Evolutionary conservation across 2,329 filamentous ascomycete species (phyloP).

Genomic region (Scleromitrula shiraiana): DNA sequence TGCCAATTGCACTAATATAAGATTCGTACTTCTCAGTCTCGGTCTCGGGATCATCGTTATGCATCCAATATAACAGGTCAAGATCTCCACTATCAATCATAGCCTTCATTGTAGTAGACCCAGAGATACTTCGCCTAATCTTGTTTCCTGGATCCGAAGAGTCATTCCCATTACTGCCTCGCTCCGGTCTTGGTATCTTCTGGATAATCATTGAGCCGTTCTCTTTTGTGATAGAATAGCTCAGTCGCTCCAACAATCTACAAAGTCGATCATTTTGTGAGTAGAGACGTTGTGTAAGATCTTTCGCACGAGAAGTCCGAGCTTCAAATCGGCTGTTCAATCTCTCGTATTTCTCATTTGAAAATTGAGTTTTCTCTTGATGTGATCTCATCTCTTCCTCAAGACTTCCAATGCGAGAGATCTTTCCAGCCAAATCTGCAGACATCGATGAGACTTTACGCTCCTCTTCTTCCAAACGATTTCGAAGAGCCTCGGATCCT

Average conservation of each 20-base stretch:
- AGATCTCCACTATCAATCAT: conserved; percentile 58
- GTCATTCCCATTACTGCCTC: conserved; percentile 51
- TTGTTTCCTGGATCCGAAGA: conserved; percentile 48
- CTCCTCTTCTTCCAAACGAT: conserved; percentile 69
- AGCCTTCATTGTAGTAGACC: conserved; percentile 43
- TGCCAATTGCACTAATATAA: conserved; percentile 65
- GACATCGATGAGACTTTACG: conserved; percentile 57
- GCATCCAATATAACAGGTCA: conserved; percentile 75
- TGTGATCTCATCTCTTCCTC: conserved; percentile 67
- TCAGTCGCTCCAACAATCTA: conserved; percentile 76
- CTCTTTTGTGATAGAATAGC: conserved; percentile 71
- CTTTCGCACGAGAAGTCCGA: conserved; percentile 66
- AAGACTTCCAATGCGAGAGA: conserved; percentile 66
- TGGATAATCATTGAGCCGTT: conserved; percentile 68
- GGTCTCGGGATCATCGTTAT: conserved; percentile 53
- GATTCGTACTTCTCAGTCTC: conserved; percentile 68
- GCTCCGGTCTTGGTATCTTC: conserved; percentile 55
- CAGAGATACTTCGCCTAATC: conserved; percentile 43
- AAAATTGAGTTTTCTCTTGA: conserved; percentile 53
- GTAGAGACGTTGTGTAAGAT: conserved; percentile 77
- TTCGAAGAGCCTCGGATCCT: conserved; percentile 70
- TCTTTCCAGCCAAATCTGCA: conserved; percentile 64
- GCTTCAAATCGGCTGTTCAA: conserved; percentile 55
- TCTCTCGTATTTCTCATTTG: conserved; percentile 44
- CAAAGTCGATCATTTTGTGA: conserved; percentile 77